Percentiles rank a stretch among this genome's conserved stretches.
These are phyloP conservation scores for Tricholomella constricta DNA, from an alignment of 768 basidiomycete genomes.

Conservation along the genomic window DNA sequence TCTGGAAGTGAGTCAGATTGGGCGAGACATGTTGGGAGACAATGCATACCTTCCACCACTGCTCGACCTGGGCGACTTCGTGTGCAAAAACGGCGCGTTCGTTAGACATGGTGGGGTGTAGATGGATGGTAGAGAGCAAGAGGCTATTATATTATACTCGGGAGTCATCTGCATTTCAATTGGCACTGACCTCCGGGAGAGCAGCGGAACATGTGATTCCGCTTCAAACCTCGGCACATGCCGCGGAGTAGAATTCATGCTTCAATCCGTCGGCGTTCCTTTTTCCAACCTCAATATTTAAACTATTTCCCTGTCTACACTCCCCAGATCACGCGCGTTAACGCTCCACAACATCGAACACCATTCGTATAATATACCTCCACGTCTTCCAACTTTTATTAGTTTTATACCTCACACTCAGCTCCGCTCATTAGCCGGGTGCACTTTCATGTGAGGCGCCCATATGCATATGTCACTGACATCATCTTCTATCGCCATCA, in stretches of 20 bases:
- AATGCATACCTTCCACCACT: conserved; percentile 84
- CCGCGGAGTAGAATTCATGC: conserved; percentile 7
- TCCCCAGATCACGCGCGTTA: conserved; percentile 1
- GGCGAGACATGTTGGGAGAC: conserved; percentile 6
- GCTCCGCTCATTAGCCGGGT: not conserved
- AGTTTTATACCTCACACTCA: not conserved
- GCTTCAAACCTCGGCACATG: conserved; percentile 11
- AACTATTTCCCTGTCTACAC: not conserved
- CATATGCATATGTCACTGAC: conserved; percentile 3
- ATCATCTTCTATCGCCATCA: conserved; percentile 84
- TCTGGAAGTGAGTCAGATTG: conserved; percentile 44
- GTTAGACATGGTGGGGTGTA: conserved; percentile 50
- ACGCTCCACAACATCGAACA: too few relatives aligned
- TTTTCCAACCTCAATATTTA: not conserved
- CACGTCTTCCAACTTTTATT: not conserved
- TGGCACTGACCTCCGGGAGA: conserved; percentile 17
- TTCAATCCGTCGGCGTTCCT: conserved; percentile 23
- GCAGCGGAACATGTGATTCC: conserved; percentile 49
- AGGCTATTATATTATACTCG: conserved; percentile 27
- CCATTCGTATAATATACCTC: too few relatives aligned
- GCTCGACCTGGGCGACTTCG: conserved; percentile 84
- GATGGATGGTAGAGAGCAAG: conserved; percentile 14
- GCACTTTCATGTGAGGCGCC: conserved; percentile 6
- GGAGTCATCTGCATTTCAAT: conserved; percentile 20
- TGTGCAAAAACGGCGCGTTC: conserved; percentile 72